These are phyloP conservation scores for Lipomyces mesembrius DNA, from an alignment of 805 yeast species.

Conservation along the genomic window DNA sequence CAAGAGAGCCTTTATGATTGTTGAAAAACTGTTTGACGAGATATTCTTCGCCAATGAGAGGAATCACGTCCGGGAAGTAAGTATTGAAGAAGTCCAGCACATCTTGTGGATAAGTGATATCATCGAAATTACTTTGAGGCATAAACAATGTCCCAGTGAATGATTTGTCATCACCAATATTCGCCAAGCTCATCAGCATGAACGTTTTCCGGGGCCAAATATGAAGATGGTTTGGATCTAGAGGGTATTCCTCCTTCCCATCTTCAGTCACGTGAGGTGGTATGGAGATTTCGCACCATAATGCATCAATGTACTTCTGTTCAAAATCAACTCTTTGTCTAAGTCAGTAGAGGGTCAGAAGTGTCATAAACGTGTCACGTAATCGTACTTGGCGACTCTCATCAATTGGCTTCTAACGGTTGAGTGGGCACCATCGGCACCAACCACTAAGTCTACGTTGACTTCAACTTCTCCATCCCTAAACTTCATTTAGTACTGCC, in stretches of 20 bases:
- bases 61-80: conserved; percentile 76
- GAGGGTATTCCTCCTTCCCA: conserved; percentile 50
- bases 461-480: conserved; percentile 30
- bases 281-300: conserved; percentile 78
- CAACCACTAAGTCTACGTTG: conserved; percentile 66
- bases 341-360: conserved; percentile 27
- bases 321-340: conserved; percentile 63
- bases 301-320: conserved; percentile 82
- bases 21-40: conserved; percentile 56
- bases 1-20: conserved; percentile 77
- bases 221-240: conserved; percentile 79
- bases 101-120: conserved; percentile 52
- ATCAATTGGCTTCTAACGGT: conserved; percentile 71
- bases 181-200: conserved; percentile 91
- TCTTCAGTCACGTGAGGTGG: conserved; percentile 53
- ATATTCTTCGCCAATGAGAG: conserved; percentile 63
- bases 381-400: conserved; percentile 47
- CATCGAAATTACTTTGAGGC: conserved; percentile 70
- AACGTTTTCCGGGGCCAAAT: conserved; percentile 89
- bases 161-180: conserved; percentile 70
- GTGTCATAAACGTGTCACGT: neutral
- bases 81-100: conserved; percentile 59
- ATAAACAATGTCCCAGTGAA: conserved; percentile 90
- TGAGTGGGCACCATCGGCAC: conserved; percentile 87
- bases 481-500: neutral